phyloP scores from a whole-genome alignment of 2,329 filamentous ascomycete species.

The Leptographium procerum region DNA sequence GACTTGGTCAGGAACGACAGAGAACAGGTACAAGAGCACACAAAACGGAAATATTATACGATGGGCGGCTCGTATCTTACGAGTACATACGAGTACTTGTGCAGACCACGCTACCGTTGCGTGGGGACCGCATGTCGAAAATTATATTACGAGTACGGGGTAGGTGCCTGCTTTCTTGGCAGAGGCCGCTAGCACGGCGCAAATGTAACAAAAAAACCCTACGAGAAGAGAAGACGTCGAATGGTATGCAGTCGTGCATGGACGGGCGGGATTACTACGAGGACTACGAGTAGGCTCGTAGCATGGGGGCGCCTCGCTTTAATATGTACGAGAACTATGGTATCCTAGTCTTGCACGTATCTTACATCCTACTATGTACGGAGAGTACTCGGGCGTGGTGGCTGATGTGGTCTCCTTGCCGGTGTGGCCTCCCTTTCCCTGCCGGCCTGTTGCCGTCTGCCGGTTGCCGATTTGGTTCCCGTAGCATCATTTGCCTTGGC shows the following conservation, averaged over 20 bases:
- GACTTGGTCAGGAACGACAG: not conserved
- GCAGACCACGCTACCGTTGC: not conserved
- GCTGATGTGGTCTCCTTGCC: not conserved
- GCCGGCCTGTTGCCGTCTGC: no score
- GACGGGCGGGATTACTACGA: not conserved
- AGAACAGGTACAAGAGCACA: not conserved
- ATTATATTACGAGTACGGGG: not conserved
- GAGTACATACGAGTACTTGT: not conserved
- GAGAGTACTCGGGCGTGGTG: no score
- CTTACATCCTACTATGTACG: no score
- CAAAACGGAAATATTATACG: not conserved
- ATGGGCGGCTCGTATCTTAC: not conserved
- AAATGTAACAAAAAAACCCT: not conserved
- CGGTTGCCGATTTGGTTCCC: no score
- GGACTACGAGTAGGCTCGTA: no score
- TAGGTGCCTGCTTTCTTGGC: not conserved
- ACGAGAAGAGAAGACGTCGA: not conserved
- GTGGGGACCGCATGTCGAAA: not conserved
- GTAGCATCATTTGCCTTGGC: no score
- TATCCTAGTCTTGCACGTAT: no score
- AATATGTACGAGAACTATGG: not conserved
- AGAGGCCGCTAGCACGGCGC: not conserved
- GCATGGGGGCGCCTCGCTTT: not conserved
- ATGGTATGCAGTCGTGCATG: not conserved
- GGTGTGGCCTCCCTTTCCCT: no score